These are phyloP conservation scores for Ceratocystis diversiconidia DNA, from an alignment of 2,329 filamentous ascomycete species.

Conservation along the genomic window DNA sequence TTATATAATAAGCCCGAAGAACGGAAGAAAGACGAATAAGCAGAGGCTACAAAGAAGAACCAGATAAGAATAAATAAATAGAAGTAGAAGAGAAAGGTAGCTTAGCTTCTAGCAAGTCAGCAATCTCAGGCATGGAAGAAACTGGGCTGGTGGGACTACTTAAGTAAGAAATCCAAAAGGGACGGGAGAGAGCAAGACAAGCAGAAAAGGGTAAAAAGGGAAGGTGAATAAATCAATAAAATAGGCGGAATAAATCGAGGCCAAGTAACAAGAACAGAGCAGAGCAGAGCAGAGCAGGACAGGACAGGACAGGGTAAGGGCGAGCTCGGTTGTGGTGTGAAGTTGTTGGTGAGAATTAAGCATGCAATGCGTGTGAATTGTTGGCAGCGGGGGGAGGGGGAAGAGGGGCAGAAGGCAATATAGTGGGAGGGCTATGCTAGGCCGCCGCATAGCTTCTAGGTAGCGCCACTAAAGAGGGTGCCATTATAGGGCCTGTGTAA, in stretches of 20 bases:
- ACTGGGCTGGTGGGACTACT: slow-evolving; percentile 1
- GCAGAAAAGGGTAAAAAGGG: neutral
- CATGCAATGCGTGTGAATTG: neutral
- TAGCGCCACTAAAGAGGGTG: too few species aligned
- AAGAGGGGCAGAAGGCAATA: neutral
- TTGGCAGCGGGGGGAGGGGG: too few species aligned
- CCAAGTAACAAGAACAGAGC: neutral
- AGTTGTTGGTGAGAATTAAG: neutral
- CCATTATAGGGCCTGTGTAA: too few species aligned
- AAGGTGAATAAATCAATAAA: slow-evolving; percentile 15
- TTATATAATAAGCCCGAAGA: neutral
- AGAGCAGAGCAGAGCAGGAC: neutral
- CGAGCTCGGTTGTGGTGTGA: neutral
- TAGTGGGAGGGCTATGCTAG: too few species aligned
- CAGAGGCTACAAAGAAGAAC: slow-evolving; percentile 8
- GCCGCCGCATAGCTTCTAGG: too few species aligned
- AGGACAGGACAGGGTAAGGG: slow-evolving; percentile 14
- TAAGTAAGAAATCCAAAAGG: slow-evolving; percentile 4
- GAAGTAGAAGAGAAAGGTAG: slow-evolving; percentile 3
- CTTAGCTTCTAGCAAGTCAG: neutral
- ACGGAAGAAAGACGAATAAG: neutral
- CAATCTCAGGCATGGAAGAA: neutral
- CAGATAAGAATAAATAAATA: neutral
- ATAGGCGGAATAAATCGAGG: too few species aligned
- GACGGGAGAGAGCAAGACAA: slow-evolving; percentile 2